phyloP scores from a whole-genome alignment of 2,329 filamentous ascomycete genomes.

The Cordyceps pruinosa region DNA sequence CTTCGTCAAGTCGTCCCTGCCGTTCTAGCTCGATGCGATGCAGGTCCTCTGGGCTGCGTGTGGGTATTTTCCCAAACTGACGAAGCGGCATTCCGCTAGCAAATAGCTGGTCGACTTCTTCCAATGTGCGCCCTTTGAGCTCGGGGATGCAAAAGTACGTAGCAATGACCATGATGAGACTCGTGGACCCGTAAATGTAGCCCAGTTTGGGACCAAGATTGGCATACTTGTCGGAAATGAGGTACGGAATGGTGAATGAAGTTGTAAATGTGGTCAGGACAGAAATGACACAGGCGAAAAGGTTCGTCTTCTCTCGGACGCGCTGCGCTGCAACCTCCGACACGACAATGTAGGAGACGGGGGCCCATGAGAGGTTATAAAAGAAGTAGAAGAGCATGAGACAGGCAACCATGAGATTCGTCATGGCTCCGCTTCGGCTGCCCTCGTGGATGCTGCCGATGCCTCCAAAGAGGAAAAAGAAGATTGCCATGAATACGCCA shows the following conservation, averaged over 20 bases:
- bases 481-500: conserved; percentile 19
- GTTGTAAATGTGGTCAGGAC: conserved; percentile 26
- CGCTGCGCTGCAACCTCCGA: conserved; percentile 20
- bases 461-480: conserved; percentile 19
- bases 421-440: conserved; percentile 4
- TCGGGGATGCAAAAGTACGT: conserved; percentile 39
- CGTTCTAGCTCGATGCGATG: conserved; percentile 1
- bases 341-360: conserved; percentile 23
- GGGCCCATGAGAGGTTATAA: conserved; percentile 23
- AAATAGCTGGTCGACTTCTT: conserved; percentile 21
- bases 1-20: neutral
- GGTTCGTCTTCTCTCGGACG: conserved; percentile 26
- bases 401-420: conserved; percentile 19
- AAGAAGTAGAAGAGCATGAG: conserved; percentile 21
- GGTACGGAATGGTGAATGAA: conserved; percentile 30
- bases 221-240: conserved; percentile 30
- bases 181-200: conserved; percentile 32
- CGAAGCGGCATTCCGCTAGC: conserved; percentile 15
- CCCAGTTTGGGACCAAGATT: conserved; percentile 29
- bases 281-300: conserved; percentile 23
- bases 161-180: conserved; percentile 33
- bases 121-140: conserved; percentile 29
- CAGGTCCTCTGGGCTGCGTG: neutral
- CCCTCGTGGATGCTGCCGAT: conserved; percentile 13
- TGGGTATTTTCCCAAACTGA: conserved; percentile 13